Percentiles rank a stretch among this genome's conserved stretches.
Evolutionary conservation across 2,329 filamentous ascomycete genomes (phyloP).

Genomic region (Bipolaris victoriae): DNA sequence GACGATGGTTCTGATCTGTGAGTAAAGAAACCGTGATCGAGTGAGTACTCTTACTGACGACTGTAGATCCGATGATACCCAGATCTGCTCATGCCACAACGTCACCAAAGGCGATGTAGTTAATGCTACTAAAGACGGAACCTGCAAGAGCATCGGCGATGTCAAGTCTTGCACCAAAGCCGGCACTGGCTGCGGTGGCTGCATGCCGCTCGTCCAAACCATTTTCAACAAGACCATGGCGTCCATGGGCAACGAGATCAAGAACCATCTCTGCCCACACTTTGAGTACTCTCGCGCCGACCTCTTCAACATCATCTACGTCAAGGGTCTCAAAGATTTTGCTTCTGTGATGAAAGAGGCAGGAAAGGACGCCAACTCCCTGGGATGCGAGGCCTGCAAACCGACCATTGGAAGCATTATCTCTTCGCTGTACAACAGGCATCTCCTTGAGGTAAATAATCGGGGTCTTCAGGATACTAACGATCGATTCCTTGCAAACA

Average conservation of each 20-base stretch:
- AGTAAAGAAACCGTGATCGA: slow-evolving; percentile 27
- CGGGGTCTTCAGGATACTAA: slow-evolving; percentile 89
- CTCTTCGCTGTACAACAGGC: slow-evolving; percentile 80
- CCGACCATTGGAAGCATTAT: slow-evolving; percentile 82
- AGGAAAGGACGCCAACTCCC: slow-evolving; percentile 72
- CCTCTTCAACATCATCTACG: slow-evolving; percentile 86
- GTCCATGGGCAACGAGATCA: slow-evolving; percentile 83
- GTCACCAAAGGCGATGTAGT: slow-evolving; percentile 84
- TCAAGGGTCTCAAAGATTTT: slow-evolving; percentile 77
- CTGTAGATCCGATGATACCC: slow-evolving; percentile 73
- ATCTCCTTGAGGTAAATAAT: slow-evolving; percentile 73
- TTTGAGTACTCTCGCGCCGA: slow-evolving; percentile 84
- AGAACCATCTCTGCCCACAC: slow-evolving; percentile 84
- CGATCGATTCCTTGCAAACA: slow-evolving; percentile 85
- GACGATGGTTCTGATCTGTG: slow-evolving; percentile 78
- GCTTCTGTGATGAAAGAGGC: slow-evolving; percentile 77
- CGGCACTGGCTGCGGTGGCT: slow-evolving; percentile 88
- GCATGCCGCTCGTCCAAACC: slow-evolving; percentile 83
- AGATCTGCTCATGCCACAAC: slow-evolving; percentile 93
- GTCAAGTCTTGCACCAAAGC: slow-evolving; percentile 92
- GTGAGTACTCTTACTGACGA: slow-evolving; percentile 21
- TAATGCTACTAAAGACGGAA: slow-evolving; percentile 73
- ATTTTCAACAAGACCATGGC: slow-evolving; percentile 92
- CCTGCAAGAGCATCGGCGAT: slow-evolving; percentile 79
- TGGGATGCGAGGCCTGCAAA: slow-evolving; percentile 87